These are phyloP conservation scores for Acorus gramineus DNA, from an alignment of 106 monocot species.

Conservation along the genomic window DNA sequence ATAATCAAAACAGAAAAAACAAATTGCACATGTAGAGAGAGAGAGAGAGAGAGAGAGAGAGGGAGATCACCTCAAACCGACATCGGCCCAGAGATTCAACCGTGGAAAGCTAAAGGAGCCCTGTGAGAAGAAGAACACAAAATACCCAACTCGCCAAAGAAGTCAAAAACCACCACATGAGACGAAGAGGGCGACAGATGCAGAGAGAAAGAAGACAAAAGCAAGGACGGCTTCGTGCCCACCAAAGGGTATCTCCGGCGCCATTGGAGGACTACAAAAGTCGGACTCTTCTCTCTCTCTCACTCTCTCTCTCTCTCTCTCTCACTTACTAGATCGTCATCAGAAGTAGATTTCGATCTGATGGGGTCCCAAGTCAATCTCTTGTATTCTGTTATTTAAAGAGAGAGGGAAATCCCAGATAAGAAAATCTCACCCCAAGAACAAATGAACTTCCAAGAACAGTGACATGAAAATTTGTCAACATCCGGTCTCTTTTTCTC, in stretches of 20 bases:
- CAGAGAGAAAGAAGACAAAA: neutral
- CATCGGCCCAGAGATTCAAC: too few species aligned
- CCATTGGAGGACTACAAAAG: too few species aligned
- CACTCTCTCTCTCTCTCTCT: too few species aligned
- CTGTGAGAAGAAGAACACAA: neutral
- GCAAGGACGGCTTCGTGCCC: too few species aligned
- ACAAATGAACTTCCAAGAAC: constrained; percentile 61
- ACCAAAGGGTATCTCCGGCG: too few species aligned
- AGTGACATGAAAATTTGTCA: constrained; percentile 69
- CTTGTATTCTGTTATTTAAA: constrained; percentile 4
- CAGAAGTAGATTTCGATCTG: constrained; percentile 20
- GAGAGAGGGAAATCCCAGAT: constrained; percentile 25
- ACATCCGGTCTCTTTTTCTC: constrained; percentile 35
- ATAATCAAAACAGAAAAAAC: too few species aligned
- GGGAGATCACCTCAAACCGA: too few species aligned
- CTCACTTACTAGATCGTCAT: too few species aligned
- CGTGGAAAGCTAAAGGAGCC: neutral
- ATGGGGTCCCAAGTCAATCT: constrained; percentile 28
- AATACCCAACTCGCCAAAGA: neutral
- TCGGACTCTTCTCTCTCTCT: too few species aligned
- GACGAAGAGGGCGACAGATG: neutral
- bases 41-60: too few species aligned
- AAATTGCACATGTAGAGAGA: too few species aligned
- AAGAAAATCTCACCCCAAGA: constrained; percentile 43
- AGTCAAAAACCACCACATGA: neutral